Conservation (phyloP, 768 basidiomycete species). For the Termitomyces sp. region DNA sequence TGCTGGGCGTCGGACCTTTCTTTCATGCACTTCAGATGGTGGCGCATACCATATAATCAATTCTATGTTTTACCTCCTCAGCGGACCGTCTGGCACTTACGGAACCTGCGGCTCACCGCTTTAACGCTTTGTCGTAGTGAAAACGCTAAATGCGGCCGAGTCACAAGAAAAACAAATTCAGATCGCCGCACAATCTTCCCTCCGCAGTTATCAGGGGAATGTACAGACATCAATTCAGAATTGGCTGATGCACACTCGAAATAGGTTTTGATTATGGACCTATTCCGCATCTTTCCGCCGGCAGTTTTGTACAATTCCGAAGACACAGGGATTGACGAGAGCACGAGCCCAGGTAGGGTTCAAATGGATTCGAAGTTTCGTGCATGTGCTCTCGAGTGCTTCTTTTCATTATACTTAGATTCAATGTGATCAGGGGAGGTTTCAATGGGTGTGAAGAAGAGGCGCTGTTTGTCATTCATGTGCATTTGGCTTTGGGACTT, state of each 20-base stretch:
- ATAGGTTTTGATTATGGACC: neutral
- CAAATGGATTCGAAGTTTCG: neutral
- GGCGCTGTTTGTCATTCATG: neutral
- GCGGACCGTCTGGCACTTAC: neutral
- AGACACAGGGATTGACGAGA: neutral
- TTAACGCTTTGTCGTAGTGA: neutral
- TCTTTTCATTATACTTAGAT: neutral
- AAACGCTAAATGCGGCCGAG: neutral
- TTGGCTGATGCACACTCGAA: neutral
- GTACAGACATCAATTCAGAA: neutral
- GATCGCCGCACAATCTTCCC: neutral
- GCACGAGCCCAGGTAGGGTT: neutral
- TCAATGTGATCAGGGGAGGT: neutral
- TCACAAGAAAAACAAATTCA: neutral
- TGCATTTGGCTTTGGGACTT: neutral
- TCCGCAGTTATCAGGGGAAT: neutral
- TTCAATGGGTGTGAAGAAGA: neutral
- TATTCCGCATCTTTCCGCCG: slow-evolving; percentile 7
- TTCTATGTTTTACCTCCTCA: neutral
- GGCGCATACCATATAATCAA: neutral
- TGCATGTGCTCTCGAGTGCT: neutral
- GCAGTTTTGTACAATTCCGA: neutral
- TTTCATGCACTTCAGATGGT: neutral
- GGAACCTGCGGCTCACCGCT: neutral
- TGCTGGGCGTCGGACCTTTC: neutral